phyloP scores from a whole-genome alignment of 768 basidiomycete genomes.

The Amanita rubescens region DNA sequence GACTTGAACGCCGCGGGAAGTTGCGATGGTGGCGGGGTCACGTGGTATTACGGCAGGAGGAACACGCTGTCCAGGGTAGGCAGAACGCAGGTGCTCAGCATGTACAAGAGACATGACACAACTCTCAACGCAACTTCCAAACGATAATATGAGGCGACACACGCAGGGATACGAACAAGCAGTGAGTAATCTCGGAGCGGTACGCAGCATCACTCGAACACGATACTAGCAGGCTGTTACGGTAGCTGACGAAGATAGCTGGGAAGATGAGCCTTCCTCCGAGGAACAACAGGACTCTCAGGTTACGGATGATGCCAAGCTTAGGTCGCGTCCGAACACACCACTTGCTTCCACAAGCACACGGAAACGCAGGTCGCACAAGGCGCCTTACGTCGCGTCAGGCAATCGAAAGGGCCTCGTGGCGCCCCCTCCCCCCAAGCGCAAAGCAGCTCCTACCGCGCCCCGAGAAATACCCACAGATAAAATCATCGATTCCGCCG shows the following conservation, averaged over 20 bases:
- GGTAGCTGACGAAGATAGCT: conserved; percentile 16
- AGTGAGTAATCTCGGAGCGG: too few relatives aligned
- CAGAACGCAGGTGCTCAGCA: neutral
- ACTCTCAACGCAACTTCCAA: neutral
- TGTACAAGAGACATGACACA: neutral
- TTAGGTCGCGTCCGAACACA: neutral
- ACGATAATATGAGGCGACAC: neutral
- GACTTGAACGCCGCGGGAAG: too few relatives aligned
- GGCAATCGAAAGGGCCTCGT: conserved; percentile 1
- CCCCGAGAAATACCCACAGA: conserved; percentile 16
- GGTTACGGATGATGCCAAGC: neutral
- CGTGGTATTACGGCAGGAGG: neutral
- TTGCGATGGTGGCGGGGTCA: too few relatives aligned
- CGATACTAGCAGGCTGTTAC: neutral
- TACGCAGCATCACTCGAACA: neutral
- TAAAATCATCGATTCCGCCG: conserved; percentile 21
- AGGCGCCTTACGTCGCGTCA: neutral
- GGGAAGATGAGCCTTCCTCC: conserved; percentile 24
- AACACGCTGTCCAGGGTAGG: neutral
- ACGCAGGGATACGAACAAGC: too few relatives aligned
- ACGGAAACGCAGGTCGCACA: conserved; percentile 10
- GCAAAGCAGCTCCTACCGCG: conserved; percentile 1
- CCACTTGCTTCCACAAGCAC: neutral
- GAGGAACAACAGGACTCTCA: neutral
- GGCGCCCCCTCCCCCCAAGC: conserved; percentile 6